These are phyloP conservation scores for Phytophthora palmivora DNA, from an alignment of 352 stramenopile genomes.

Conservation along the genomic window DNA sequence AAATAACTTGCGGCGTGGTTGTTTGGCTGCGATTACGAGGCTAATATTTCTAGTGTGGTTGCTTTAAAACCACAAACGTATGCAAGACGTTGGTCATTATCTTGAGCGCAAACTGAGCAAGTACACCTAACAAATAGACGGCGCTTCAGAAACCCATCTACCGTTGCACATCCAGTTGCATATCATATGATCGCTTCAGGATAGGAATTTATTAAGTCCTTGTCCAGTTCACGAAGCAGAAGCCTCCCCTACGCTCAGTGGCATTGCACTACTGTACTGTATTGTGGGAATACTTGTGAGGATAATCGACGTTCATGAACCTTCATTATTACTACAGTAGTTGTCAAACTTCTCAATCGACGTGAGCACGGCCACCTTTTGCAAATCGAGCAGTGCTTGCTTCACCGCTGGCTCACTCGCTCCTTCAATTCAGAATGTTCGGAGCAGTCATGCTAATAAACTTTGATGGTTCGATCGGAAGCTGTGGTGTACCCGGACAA, in stretches of 20 bases:
- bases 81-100: neutral
- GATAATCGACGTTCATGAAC: no score
- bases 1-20: no score
- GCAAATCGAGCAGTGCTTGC: constrained; percentile 17
- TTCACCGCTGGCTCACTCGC: constrained; percentile 12
- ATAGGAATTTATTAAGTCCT: constrained; percentile 5
- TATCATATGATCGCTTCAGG: constrained; percentile 1
- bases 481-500: neutral
- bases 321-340: no score
- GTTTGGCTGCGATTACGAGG: neutral
- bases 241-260: neutral
- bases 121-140: constrained; percentile 18
- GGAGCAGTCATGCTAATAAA: neutral
- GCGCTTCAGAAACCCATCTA: constrained; percentile 14
- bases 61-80: neutral
- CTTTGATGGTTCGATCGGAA: neutral
- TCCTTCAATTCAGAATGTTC: constrained; percentile 19
- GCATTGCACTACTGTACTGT: neutral
- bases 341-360: neutral
- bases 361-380: constrained; percentile 14
- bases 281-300: neutral
- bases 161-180: constrained; percentile 9
- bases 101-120: constrained; percentile 2
- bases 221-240: constrained; percentile 14
- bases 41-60: neutral